Evolutionary conservation across 345 rosid genomes (phyloP).

Genomic region (Populus euphratica): DNA sequence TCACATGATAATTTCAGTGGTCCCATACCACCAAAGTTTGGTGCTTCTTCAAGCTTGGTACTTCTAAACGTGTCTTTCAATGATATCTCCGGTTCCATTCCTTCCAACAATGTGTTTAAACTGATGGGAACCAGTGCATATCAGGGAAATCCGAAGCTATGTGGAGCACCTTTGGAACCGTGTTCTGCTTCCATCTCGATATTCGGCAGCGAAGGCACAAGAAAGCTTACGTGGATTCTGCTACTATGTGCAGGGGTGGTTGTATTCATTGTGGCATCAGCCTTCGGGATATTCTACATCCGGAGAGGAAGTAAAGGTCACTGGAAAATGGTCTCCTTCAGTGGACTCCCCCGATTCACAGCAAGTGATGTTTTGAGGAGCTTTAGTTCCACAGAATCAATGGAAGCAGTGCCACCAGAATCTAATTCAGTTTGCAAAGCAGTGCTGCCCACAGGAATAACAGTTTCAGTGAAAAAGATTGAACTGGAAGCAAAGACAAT

Average conservation of each 20-base stretch:
- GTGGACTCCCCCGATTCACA: conserved; percentile 73
- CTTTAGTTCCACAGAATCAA: conserved; percentile 44
- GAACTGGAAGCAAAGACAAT: conserved; percentile 50
- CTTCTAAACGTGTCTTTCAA: conserved; percentile 62
- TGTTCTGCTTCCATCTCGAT: conserved; percentile 48
- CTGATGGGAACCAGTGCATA: conserved; percentile 64
- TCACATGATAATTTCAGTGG: conserved; percentile 70
- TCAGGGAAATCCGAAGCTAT: conserved; percentile 61
- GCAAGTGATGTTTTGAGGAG: conserved; percentile 71
- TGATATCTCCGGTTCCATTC: conserved; percentile 59
- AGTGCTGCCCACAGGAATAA: conserved; percentile 83
- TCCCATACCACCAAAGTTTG: conserved; percentile 48
- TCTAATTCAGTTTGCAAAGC: conserved; percentile 55
- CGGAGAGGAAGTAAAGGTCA: conserved; percentile 50
- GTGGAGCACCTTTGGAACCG: conserved; percentile 66
- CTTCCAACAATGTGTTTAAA: conserved; percentile 46
- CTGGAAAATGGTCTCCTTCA: conserved; percentile 77
- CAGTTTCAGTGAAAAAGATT: conserved; percentile 63
- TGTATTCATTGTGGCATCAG: conserved; percentile 39
- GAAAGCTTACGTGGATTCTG: conserved; percentile 52
- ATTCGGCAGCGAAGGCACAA: conserved; percentile 45
- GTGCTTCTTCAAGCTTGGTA: conserved; percentile 42
- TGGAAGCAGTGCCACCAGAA: conserved; percentile 33
- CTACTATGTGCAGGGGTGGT: conserved; percentile 47
- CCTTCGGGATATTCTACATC: conserved; percentile 47